Evolutionary conservation across 345 rosid genomes (phyloP).

Genomic region (Brassica carinata): DNA sequence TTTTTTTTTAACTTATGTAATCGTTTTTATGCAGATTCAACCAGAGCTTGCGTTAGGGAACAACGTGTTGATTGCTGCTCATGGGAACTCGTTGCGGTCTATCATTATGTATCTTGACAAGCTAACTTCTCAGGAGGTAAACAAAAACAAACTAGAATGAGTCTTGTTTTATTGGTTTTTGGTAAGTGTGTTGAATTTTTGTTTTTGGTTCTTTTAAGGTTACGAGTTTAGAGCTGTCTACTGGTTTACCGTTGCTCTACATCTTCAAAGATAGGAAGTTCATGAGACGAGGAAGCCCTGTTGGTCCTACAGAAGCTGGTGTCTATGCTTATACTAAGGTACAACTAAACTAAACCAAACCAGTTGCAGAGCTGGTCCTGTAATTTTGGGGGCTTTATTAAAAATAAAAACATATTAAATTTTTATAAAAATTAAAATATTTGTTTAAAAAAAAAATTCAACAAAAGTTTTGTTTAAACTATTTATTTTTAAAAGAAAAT

Average conservation of each 20-base stretch:
- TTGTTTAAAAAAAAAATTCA: too few species aligned
- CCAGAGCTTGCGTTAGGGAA: constrained; percentile 85
- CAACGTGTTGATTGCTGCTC: constrained; percentile 93
- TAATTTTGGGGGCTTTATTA: too few species aligned
- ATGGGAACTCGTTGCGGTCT: constrained; percentile 92
- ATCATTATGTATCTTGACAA: constrained; percentile 97
- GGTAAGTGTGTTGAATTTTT: not conserved
- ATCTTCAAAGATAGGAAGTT: constrained; percentile 87
- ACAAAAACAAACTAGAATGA: not conserved
- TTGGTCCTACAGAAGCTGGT: constrained; percentile 86
- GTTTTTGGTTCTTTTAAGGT: constrained; percentile 38
- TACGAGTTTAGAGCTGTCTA: constrained; percentile 82
- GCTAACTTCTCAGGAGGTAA: constrained; percentile 86
- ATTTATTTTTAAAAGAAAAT: too few species aligned
- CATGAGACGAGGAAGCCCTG: constrained; percentile 89
- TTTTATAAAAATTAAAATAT: too few species aligned
- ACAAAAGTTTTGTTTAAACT: too few species aligned
- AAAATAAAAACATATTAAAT: too few species aligned
- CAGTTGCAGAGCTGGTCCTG: not conserved
- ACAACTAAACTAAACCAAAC: constrained; percentile 10
- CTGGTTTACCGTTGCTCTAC: constrained; percentile 96
- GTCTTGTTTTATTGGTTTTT: not conserved
- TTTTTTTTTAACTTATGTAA: not conserved
- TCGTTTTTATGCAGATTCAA: constrained; percentile 51
- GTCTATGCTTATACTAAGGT: constrained; percentile 98